Percentiles rank a stretch among this genome's conserved stretches.
phyloP scores from a whole-genome alignment of 2,329 filamentous ascomycete genomes.

The Diplodia sapinea region DNA sequence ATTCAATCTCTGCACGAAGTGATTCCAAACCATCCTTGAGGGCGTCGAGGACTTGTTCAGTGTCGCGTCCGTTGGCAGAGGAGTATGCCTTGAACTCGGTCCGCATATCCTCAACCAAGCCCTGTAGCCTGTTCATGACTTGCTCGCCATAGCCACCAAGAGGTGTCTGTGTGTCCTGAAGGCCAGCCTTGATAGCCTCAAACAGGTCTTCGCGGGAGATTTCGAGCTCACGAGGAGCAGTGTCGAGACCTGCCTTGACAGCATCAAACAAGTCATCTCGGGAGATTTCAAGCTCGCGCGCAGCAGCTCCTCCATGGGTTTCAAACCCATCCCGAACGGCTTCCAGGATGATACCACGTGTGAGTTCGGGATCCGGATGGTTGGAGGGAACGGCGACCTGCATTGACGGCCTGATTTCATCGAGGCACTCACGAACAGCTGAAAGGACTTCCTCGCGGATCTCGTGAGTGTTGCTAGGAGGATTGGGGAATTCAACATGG shows the following conservation, averaged over 20 bases:
- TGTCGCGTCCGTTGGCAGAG: conserved; percentile 77
- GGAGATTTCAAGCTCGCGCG: conserved; percentile 54
- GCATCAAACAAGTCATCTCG: conserved; percentile 61
- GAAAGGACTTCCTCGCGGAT: conserved; percentile 84
- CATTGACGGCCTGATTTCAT: conserved; percentile 70
- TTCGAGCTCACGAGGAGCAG: conserved; percentile 47
- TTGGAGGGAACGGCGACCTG: conserved; percentile 47
- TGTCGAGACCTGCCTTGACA: conserved; percentile 50
- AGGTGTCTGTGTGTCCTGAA: conserved; percentile 51
- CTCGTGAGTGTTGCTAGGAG: conserved; percentile 71
- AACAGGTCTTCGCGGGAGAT: conserved; percentile 59
- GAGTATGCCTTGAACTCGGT: conserved; percentile 78
- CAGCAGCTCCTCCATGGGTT: conserved; percentile 50
- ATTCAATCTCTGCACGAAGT: conserved; percentile 79
- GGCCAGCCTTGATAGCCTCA: conserved; percentile 61
- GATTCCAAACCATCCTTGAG: conserved; percentile 86
- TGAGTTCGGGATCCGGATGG: conserved; percentile 52
- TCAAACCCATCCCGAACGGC: conserved; percentile 65
- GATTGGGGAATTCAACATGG: conserved; percentile 75
- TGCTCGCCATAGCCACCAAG: conserved; percentile 63
- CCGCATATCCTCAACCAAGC: conserved; percentile 66
- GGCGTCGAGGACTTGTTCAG: conserved; percentile 85
- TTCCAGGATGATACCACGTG: conserved; percentile 61
- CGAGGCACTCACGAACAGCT: conserved; percentile 83
- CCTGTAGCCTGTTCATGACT: conserved; percentile 65